A percentile compares a stretch with the other conserved stretches of the same genome.
Conservation (phyloP, 305 asterid species). For the Fraxinus albicans region DNA sequence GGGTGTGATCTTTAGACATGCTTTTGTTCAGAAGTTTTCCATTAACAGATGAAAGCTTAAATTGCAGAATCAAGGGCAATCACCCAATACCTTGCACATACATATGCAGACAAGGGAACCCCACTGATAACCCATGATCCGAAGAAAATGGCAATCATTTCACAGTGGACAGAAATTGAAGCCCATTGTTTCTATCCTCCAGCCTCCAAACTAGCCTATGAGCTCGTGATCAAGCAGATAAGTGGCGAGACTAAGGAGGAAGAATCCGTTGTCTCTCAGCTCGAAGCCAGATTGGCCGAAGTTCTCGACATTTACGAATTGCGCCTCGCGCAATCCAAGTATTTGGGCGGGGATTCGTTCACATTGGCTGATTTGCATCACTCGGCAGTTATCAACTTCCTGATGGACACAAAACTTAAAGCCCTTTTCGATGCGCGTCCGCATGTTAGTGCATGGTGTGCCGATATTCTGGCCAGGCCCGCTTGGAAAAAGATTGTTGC, state of each 20-base stretch:
- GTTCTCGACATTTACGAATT: constrained; percentile 60
- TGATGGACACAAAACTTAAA: constrained; percentile 47
- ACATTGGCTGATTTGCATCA: constrained; percentile 61
- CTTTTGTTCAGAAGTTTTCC: neutral
- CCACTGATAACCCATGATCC: constrained; percentile 33
- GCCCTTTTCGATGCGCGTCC: too few relatives aligned
- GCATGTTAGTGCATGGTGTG: constrained; percentile 44
- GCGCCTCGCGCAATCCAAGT: constrained; percentile 43
- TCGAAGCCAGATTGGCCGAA: constrained; percentile 34
- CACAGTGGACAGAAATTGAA: constrained; percentile 71
- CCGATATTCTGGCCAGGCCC: constrained; percentile 48
- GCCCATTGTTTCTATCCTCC: constrained; percentile 43
- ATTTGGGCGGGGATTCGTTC: constrained; percentile 46
- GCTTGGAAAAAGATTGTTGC: constrained; percentile 45
- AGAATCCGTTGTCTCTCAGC: constrained; percentile 27
- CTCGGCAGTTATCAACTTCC: constrained; percentile 47
- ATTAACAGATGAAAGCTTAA: neutral
- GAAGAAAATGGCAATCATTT: constrained; percentile 36
- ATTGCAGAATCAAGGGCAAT: constrained; percentile 67
- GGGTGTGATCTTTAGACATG: neutral
- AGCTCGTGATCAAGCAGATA: constrained; percentile 44
- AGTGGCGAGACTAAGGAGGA: constrained; percentile 45
- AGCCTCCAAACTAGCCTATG: constrained; percentile 46
- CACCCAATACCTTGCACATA: constrained; percentile 35
- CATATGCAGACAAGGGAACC: constrained; percentile 38